These are phyloP conservation scores for Aspergillus latus DNA, from an alignment of 2,329 filamentous ascomycete species.

Conservation along the genomic window DNA sequence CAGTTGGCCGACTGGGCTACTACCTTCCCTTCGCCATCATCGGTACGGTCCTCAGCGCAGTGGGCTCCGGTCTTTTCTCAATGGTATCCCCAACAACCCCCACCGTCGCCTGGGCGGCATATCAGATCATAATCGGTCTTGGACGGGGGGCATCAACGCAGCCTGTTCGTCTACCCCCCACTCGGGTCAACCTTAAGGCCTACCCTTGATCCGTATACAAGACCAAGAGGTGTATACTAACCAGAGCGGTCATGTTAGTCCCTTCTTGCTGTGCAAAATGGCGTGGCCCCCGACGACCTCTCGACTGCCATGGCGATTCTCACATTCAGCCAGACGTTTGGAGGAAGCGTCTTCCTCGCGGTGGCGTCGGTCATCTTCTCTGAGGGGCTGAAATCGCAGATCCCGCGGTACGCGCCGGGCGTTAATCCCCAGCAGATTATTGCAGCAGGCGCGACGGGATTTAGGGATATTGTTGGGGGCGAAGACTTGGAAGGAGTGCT, in stretches of 20 bases:
- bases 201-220: constrained; percentile 18
- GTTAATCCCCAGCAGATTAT: constrained; percentile 39
- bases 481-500: constrained; percentile 32
- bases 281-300: constrained; percentile 35
- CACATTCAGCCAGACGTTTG: constrained; percentile 44
- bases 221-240: constrained; percentile 26
- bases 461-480: constrained; percentile 36
- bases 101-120: constrained; percentile 48
- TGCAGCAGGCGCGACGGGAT: constrained; percentile 46
- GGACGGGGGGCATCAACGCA: constrained; percentile 40
- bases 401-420: constrained; percentile 35
- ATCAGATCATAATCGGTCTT: constrained; percentile 47
- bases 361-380: constrained; percentile 54
- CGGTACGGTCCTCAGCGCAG: constrained; percentile 30
- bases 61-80: constrained; percentile 46
- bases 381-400: constrained; percentile 37
- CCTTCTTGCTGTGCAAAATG: constrained; percentile 41
- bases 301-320: constrained; percentile 43
- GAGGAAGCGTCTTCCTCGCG: constrained; percentile 52
- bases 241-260: too few species aligned
- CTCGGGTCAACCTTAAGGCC: background rate
- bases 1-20: constrained; percentile 28
- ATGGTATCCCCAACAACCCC: constrained; percentile 41
- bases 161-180: constrained; percentile 15
- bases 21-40: constrained; percentile 35